Conservation (phyloP, 495 filamentous ascomycete genomes). For the Chaetomium fimeti region DNA sequence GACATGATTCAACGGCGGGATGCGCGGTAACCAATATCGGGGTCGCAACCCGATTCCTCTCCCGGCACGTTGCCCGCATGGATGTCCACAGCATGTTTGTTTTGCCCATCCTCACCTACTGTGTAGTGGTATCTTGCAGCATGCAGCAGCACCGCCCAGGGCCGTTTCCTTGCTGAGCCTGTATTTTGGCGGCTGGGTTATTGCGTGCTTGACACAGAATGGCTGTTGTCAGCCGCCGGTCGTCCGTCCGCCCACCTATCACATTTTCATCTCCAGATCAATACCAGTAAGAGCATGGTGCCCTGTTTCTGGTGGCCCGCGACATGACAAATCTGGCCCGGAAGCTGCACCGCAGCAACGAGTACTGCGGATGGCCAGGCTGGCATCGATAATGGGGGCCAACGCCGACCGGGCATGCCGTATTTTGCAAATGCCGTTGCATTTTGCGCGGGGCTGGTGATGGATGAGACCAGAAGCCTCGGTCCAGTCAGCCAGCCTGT, state of each 20-base stretch:
- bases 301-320: no score
- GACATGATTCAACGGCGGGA: neutral
- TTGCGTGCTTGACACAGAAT: slow-evolving; percentile 1
- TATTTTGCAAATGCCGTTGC: neutral
- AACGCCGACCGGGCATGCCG: neutral
- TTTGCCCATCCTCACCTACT: neutral
- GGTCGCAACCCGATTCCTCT: slow-evolving; percentile 16
- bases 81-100: no score
- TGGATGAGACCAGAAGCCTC: neutral
- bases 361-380: neutral
- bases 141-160: neutral
- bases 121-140: slow-evolving; percentile 16
- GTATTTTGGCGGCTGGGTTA: neutral
- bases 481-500: no score
- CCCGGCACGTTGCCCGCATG: no score
- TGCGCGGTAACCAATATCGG: neutral
- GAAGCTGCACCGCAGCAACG: neutral
- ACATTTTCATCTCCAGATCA: no score
- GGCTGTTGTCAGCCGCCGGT: neutral
- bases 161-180: neutral
- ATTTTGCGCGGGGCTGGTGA: neutral
- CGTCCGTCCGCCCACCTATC: neutral
- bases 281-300: no score
- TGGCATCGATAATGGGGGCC: neutral
- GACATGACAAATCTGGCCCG: neutral